These are phyloP conservation scores for Casuarina equisetifolia DNA, from an alignment of 306 rosid species.

Conservation along the genomic window DNA sequence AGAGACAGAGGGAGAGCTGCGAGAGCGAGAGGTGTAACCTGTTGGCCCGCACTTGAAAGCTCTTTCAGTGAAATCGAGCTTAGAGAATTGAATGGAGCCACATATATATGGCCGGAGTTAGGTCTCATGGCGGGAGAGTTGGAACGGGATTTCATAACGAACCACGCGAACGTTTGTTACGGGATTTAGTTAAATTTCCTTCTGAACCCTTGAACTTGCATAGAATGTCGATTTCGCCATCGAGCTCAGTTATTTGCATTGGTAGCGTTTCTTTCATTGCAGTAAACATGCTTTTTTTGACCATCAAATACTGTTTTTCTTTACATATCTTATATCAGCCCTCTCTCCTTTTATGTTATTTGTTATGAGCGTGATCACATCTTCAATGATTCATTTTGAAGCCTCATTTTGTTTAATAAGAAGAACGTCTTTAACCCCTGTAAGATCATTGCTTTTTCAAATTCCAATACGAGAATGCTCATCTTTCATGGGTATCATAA, in stretches of 20 bases:
- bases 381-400: no score
- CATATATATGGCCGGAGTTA: constrained; percentile 15
- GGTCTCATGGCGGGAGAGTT: constrained; percentile 25
- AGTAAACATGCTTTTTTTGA: no score
- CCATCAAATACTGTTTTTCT: no score
- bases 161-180: background rate
- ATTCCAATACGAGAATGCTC: no score
- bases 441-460: no score
- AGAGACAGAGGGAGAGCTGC: constrained; percentile 3
- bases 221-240: background rate
- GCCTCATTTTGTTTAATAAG: no score
- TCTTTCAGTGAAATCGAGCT: background rate
- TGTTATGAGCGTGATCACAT: no score
- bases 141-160: background rate
- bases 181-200: background rate
- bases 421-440: no score
- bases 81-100: background rate
- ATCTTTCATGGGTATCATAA: no score
- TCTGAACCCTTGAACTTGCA: background rate
- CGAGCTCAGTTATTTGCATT: background rate
- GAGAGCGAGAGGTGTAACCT: constrained; percentile 18
- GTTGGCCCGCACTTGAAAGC: constrained; percentile 9
- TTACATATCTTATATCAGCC: no score
- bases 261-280: no score
- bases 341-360: no score